Percentiles rank a stretch among this genome's conserved stretches.
Evolutionary conservation across 768 basidiomycete genomes (phyloP).

Genomic region (Calocybe cyanea): DNA sequence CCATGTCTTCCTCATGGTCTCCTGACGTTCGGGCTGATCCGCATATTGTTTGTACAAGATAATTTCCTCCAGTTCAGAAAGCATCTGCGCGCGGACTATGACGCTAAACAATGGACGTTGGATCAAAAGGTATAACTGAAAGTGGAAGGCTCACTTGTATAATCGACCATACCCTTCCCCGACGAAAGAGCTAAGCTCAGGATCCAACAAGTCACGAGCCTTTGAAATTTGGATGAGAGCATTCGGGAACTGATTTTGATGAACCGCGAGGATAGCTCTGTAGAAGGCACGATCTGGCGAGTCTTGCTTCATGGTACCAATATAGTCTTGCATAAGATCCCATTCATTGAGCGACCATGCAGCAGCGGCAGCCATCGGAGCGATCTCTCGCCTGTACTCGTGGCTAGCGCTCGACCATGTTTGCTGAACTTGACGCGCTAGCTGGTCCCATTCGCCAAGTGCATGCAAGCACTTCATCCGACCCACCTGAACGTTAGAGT

Average conservation of each 20-base stretch:
- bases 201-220: conserved; percentile 88
- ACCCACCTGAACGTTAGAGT: conserved; percentile 78
- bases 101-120: conserved; percentile 45
- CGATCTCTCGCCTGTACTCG: conserved; percentile 87
- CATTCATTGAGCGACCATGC: conserved; percentile 97
- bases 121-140: background rate
- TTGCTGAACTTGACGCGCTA: conserved; percentile 82
- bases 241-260: conserved; percentile 93
- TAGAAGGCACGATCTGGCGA: conserved; percentile 95
- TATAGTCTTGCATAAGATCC: conserved; percentile 98
- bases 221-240: conserved; percentile 87
- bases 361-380: conserved; percentile 95
- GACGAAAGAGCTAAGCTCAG: conserved; percentile 86
- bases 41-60: conserved; percentile 92
- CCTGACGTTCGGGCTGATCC: conserved; percentile 92
- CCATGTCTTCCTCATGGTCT: conserved; percentile 91
- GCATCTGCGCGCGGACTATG: conserved; percentile 97
- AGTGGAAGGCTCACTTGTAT: conserved; percentile 69
- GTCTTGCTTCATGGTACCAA: conserved; percentile 87
- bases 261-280: conserved; percentile 91
- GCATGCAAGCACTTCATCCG: conserved; percentile 96
- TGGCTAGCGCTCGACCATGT: conserved; percentile 80
- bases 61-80: conserved; percentile 97
- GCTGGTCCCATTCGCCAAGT: conserved; percentile 94
- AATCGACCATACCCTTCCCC: conserved; percentile 97